phyloP scores from a whole-genome alignment of 2,329 filamentous ascomycete genomes.

The Exophiala phaeomuriformis region DNA sequence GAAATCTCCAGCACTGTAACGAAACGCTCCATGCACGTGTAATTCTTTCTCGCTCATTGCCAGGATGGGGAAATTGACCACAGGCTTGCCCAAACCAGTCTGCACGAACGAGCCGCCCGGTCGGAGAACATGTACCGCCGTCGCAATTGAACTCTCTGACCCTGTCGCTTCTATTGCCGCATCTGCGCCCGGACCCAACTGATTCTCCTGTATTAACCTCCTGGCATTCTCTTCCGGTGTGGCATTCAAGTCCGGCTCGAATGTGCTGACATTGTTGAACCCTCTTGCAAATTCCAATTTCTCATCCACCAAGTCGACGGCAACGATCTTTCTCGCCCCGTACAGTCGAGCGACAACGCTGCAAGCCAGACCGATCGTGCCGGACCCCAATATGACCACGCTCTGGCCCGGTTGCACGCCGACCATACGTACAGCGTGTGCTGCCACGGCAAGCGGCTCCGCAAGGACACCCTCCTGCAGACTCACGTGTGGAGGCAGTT shows the following conservation, averaged over 20 bases:
- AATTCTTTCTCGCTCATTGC: constrained; percentile 33
- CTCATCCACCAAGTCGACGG: constrained; percentile 54
- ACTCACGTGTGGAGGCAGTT: constrained; percentile 33
- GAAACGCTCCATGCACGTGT: constrained; percentile 32
- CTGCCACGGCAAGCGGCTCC: constrained; percentile 44
- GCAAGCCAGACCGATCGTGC: constrained; percentile 51
- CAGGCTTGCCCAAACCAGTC: constrained; percentile 35
- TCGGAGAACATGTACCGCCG: constrained; percentile 36
- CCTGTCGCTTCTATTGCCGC: constrained; percentile 41
- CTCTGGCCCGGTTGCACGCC: constrained; percentile 36
- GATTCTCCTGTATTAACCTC: constrained; percentile 32
- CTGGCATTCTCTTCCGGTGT: constrained; percentile 28
- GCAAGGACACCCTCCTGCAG: constrained; percentile 42
- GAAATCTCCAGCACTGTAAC: constrained; percentile 33
- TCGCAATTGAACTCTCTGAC: constrained; percentile 39
- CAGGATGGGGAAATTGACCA: constrained; percentile 34
- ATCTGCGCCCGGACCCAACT: constrained; percentile 36
- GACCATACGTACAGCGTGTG: constrained; percentile 39
- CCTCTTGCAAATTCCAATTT: constrained; percentile 49
- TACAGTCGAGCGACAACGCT: constrained; percentile 55
- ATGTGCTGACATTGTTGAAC: constrained; percentile 13
- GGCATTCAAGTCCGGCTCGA: constrained; percentile 14
- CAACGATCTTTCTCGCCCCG: constrained; percentile 53
- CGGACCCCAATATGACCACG: constrained; percentile 36
- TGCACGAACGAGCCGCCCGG: constrained; percentile 32